These are phyloP conservation scores for Silene latifolia DNA, from an alignment of 148 eudicot species.

Conservation along the genomic window DNA sequence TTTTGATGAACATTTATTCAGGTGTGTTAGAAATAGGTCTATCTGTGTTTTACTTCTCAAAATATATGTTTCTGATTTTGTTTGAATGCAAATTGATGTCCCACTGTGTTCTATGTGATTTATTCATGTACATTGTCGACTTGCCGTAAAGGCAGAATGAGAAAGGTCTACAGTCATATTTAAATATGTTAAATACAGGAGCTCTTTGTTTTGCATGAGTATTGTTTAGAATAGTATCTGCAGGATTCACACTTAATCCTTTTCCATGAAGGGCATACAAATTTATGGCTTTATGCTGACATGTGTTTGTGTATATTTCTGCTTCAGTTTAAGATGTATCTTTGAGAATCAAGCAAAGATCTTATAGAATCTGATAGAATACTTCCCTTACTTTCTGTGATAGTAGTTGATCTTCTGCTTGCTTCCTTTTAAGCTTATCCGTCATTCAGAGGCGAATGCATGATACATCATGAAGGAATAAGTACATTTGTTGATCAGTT, in stretches of 20 bases:
- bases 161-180: not conserved
- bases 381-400: not conserved
- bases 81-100: slow-evolving; percentile 8
- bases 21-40: slow-evolving; percentile 37
- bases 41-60: not conserved
- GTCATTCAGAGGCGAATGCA: not conserved
- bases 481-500: not conserved
- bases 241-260: not conserved
- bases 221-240: not conserved
- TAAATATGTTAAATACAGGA: not conserved
- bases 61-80: not conserved
- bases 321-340: not conserved
- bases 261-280: not conserved
- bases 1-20: slow-evolving; percentile 64
- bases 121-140: not conserved
- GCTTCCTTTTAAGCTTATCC: not conserved
- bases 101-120: not conserved
- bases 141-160: not conserved
- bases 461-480: not conserved
- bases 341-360: not conserved
- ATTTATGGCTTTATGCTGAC: not conserved
- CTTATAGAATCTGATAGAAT: slow-evolving; percentile 3
- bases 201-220: not conserved
- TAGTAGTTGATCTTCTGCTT: not conserved
- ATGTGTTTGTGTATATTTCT: not conserved